phyloP scores from a whole-genome alignment of 192 early-diverging fungal species.

The Spinellus fusiger region DNA sequence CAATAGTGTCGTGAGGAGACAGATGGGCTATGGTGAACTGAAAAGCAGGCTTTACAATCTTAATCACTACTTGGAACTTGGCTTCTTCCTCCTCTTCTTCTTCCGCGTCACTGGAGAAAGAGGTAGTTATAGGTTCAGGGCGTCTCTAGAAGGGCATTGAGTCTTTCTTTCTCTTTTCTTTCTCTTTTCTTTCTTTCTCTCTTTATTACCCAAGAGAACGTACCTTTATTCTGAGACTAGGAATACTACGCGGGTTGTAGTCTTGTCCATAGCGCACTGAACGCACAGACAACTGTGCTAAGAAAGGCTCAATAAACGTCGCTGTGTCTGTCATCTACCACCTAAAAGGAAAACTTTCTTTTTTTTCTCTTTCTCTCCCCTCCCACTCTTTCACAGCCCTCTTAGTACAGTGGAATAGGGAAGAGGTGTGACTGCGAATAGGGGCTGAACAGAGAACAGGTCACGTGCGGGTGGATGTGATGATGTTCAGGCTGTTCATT shows the following conservation, averaged over 20 bases:
- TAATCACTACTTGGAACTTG: slow-evolving; percentile 14
- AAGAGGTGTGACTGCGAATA: too few species aligned
- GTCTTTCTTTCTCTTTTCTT: background rate
- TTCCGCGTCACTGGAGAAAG: background rate
- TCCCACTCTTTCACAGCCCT: background rate
- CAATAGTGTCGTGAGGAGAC: slow-evolving; percentile 9
- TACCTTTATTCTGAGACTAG: slow-evolving; percentile 8
- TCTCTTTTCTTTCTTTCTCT: background rate
- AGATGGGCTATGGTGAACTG: slow-evolving; percentile 21
- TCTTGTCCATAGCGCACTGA: slow-evolving; percentile 28
- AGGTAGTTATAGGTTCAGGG: background rate
- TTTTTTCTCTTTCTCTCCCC: background rate
- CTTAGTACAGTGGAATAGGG: too few species aligned
- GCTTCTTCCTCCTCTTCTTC: background rate
- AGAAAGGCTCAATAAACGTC: slow-evolving; percentile 24
- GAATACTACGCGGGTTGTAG: slow-evolving; percentile 13
- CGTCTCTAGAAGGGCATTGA: too few species aligned
- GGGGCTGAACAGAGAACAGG: too few species aligned
- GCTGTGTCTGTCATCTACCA: background rate
- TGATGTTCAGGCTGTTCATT: too few species aligned
- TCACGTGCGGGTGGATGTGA: too few species aligned
- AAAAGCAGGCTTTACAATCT: slow-evolving; percentile 30
- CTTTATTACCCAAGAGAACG: background rate
- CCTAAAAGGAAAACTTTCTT: background rate
- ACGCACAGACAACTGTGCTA: slow-evolving; percentile 15